Base-by-base conservation (phyloP, 192 early-diverging fungal species). In the Phycomyces nitens region DNA sequence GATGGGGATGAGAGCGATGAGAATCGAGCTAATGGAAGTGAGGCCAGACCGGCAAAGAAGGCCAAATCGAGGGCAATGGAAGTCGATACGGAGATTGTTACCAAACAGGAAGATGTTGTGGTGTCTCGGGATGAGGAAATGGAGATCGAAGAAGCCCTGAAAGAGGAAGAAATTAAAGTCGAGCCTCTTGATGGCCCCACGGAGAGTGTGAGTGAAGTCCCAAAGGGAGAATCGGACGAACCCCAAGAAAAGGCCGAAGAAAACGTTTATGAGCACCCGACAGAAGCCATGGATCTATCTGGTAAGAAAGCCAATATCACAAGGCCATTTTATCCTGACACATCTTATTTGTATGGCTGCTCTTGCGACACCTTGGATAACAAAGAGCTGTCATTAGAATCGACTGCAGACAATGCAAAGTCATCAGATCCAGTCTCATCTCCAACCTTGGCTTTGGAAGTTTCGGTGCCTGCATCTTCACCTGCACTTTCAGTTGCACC, bases 41-140 rank as follows among this genome's bases (percentile, higher is more conserved):
- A 12, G 42, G n/a, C 23, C 27, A 22, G 4, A 60, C 21, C 59
- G 51, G 24, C 12, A 62, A 39, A 47, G 15, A 53, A 50, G 20
- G 21, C 23, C 23, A 14, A 18, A 12, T 41, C 51, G 11, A 49
- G 4, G 23, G 49, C 22, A 14, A 24, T 38, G 12, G 22, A 18
- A 40, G 9, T 24, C 52, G 27, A 18, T 44, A 14, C 50, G 15
- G 26, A 7, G 6, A 27, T 54, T n/a, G 42, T 53, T 29, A 55
- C 38, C n/a, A 56, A 50, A 16, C 16, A 50, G 24, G n/a, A 26
- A 27, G 52, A 53, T 43, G 23, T 64, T 15, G 27, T 42, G 14
- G 54, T 65, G 39, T 65, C 64, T 18, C 54, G 66, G 40, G 67
- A 70, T 27, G 73, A 70, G 54, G 73, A 69, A 70, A 58, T 56